phyloP scores from a whole-genome alignment of 768 basidiomycete species.

The Mycena chlorophos region DNA sequence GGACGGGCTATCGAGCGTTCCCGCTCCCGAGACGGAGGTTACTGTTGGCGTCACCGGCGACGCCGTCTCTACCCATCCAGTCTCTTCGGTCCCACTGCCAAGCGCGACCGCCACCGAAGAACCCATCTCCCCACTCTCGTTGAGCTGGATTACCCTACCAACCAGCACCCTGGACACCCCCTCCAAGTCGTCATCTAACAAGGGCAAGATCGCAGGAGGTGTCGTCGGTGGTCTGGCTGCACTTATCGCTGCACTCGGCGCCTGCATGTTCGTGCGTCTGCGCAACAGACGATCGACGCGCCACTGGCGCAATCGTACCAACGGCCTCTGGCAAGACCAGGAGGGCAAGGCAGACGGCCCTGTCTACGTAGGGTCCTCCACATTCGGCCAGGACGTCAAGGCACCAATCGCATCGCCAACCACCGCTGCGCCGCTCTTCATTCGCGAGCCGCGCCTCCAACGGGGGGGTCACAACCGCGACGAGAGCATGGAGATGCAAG shows the following conservation, averaged over 20 bases:
- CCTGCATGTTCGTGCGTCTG: conserved; percentile 7
- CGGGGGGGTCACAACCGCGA: conserved; percentile 8
- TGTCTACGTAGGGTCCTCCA: conserved; percentile 22
- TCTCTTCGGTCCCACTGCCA: background rate
- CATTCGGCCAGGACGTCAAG: conserved; percentile 23
- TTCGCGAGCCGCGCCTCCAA: conserved; percentile 8
- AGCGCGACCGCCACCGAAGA: background rate
- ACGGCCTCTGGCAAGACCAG: conserved; percentile 10
- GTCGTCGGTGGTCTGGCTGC: conserved; percentile 13
- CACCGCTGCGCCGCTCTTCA: conserved; percentile 7
- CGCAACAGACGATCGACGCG: conserved; percentile 7
- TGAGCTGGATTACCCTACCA: background rate
- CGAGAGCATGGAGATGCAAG: conserved; percentile 10
- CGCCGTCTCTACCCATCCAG: background rate
- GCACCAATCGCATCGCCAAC: conserved; percentile 12
- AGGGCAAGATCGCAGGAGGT: conserved; percentile 10
- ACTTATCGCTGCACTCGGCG: conserved; percentile 4
- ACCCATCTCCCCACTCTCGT: background rate
- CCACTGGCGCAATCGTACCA: conserved; percentile 18
- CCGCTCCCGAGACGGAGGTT: too few relatives aligned
- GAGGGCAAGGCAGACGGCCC: conserved; percentile 28
- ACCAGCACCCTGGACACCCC: background rate
- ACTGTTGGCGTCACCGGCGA: too few relatives aligned
- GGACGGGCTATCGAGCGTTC: background rate
- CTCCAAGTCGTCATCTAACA: background rate